phyloP scores from a whole-genome alignment of 345 rosid species.

The Alliaria petiolata region DNA sequence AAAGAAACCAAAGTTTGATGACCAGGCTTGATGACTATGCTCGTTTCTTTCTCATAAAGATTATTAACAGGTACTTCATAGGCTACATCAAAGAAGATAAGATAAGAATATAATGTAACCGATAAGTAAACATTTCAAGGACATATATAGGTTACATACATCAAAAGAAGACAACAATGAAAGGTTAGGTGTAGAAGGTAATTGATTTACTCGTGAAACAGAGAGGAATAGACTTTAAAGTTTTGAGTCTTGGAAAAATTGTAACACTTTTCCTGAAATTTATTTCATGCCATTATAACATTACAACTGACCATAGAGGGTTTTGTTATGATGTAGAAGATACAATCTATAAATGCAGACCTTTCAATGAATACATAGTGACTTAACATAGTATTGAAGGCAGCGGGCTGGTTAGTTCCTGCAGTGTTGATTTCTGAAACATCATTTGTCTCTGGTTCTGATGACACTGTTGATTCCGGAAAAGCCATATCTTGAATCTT shows the following conservation, averaged over 20 bases:
- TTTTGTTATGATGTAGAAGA: neutral
- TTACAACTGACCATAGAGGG: neutral
- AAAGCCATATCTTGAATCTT: constrained; percentile 47
- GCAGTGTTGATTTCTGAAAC: constrained; percentile 26
- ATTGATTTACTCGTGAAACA: too few relatives aligned
- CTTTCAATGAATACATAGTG: constrained; percentile 12
- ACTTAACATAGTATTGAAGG: constrained; percentile 10
- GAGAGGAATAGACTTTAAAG: neutral
- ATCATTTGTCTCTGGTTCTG: constrained; percentile 12
- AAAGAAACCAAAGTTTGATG: too few relatives aligned
- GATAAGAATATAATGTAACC: too few relatives aligned
- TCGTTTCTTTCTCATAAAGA: too few relatives aligned
- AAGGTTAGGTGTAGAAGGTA: too few relatives aligned
- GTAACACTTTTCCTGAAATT: neutral
- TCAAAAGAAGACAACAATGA: too few relatives aligned
- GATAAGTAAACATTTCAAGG: too few relatives aligned
- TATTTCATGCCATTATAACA: neutral
- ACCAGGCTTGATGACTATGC: too few relatives aligned
- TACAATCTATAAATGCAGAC: neutral
- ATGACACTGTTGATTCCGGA: constrained; percentile 19
- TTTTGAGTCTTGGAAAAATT: neutral
- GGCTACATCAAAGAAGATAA: too few relatives aligned
- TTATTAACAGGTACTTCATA: too few relatives aligned
- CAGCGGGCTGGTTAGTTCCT: constrained; percentile 13
- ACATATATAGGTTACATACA: too few relatives aligned